A percentile compares a stretch with the other conserved stretches of the same genome.
phyloP scores from a whole-genome alignment of 371 early-diverging fungal species.

The Zychaea mexicana region DNA sequence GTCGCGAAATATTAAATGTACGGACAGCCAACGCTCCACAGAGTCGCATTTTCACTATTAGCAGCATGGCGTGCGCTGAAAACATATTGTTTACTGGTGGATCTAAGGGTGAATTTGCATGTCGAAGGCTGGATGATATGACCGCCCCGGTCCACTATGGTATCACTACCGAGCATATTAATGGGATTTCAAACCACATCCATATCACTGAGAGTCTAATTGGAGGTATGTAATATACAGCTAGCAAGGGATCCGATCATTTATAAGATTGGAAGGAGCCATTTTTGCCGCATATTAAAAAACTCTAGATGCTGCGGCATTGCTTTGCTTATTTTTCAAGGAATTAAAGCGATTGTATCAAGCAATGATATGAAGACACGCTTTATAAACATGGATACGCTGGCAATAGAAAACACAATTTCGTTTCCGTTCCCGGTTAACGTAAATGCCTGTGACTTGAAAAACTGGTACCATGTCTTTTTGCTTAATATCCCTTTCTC shows the following conservation, averaged over 20 bases:
- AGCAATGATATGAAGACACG: conserved; percentile 65
- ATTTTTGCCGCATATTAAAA: too few relatives aligned
- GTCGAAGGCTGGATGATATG: conserved; percentile 25
- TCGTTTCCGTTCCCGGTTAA: conserved; percentile 70
- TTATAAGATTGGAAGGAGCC: too few relatives aligned
- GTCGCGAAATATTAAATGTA: conserved; percentile 53
- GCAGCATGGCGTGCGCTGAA: conserved; percentile 68
- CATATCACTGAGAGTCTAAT: conserved; percentile 43
- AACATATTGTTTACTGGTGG: conserved; percentile 43
- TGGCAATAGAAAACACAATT: conserved; percentile 32
- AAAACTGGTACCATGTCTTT: too few relatives aligned
- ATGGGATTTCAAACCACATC: conserved; percentile 70
- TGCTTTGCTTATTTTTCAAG: neutral
- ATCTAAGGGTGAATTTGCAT: conserved; percentile 51
- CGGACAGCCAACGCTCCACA: conserved; percentile 31
- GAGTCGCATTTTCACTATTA: conserved; percentile 46
- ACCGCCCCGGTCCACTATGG: conserved; percentile 32
- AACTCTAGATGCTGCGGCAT: neutral
- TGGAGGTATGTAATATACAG: conserved; percentile 27
- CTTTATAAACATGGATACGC: conserved; percentile 51
- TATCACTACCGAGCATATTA: conserved; percentile 28
- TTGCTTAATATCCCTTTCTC: too few relatives aligned
- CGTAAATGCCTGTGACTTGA: too few relatives aligned
- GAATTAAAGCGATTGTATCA: conserved; percentile 37
- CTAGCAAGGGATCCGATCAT: too few relatives aligned